Conservation (phyloP, 148 eudicot genomes). For the Diospyros lotus region DNA sequence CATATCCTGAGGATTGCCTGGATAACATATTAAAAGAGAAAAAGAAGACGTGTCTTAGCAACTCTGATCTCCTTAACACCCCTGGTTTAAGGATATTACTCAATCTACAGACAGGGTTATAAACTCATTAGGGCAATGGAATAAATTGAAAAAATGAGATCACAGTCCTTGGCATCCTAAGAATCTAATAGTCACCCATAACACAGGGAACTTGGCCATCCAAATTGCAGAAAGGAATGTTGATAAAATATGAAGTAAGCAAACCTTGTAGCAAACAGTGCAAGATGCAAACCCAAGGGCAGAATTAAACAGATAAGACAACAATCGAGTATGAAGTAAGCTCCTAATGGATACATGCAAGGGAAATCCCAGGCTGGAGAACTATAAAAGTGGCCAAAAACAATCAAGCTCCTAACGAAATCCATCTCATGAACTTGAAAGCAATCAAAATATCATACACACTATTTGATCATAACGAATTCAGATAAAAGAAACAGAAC, state of each 20-base stretch:
- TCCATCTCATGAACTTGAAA: background rate
- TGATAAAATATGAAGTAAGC: background rate
- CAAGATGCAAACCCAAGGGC: background rate
- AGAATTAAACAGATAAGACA: background rate
- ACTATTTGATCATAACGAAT: background rate
- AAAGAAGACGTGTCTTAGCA: background rate
- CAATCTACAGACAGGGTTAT: background rate
- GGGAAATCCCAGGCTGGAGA: background rate
- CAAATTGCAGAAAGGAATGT: background rate
- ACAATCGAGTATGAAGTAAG: background rate
- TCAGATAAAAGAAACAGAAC: background rate
- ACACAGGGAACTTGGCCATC: conserved; percentile 1
- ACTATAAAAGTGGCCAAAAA: background rate
- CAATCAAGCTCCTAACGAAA: background rate
- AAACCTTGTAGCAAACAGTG: background rate
- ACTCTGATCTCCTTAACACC: no score
- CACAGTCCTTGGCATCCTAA: background rate
- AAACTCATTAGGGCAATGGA: background rate
- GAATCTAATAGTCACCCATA: background rate
- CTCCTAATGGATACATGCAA: background rate
- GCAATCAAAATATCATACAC: background rate
- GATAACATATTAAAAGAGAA: background rate
- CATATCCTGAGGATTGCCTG: conserved; percentile 52
- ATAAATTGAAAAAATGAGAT: background rate
- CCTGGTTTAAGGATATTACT: background rate